Conservation (phyloP, 441 rosid genomes). For the Metrosideros polymorpha region DNA sequence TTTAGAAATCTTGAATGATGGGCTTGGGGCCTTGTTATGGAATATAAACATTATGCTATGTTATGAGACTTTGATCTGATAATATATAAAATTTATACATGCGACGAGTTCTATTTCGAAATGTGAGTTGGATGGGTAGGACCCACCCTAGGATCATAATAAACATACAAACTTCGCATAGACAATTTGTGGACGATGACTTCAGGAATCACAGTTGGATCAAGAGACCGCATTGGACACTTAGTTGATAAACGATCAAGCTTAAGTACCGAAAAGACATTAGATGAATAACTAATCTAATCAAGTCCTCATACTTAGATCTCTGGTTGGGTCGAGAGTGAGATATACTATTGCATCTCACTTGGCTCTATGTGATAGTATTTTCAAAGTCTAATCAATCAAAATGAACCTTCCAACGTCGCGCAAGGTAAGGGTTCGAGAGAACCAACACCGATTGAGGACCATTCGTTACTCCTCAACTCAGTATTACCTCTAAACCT, state of each 20-base stretch:
- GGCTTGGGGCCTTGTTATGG: too few relatives aligned
- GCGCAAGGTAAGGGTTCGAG: rapidly evolving
- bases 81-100: too few relatives aligned
- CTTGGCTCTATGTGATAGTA: background rate
- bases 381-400: background rate
- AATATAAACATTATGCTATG: too few relatives aligned
- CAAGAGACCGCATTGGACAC: background rate
- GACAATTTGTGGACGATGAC: too few relatives aligned
- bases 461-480: background rate
- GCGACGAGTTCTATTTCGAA: too few relatives aligned
- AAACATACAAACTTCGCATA: too few relatives aligned
- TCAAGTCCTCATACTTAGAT: background rate
- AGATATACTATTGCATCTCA: background rate
- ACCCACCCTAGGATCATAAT: too few relatives aligned
- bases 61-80: too few relatives aligned
- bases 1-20: too few relatives aligned
- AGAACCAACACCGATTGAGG: background rate
- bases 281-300: background rate
- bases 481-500: background rate
- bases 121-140: too few relatives aligned
- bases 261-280: rapidly evolving
- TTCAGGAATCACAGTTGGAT: background rate
- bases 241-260: background rate
- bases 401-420: background rate
- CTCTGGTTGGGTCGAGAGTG: background rate